phyloP scores from a whole-genome alignment of 371 early-diverging fungal species.

The Chytridium lagenaria region DNA sequence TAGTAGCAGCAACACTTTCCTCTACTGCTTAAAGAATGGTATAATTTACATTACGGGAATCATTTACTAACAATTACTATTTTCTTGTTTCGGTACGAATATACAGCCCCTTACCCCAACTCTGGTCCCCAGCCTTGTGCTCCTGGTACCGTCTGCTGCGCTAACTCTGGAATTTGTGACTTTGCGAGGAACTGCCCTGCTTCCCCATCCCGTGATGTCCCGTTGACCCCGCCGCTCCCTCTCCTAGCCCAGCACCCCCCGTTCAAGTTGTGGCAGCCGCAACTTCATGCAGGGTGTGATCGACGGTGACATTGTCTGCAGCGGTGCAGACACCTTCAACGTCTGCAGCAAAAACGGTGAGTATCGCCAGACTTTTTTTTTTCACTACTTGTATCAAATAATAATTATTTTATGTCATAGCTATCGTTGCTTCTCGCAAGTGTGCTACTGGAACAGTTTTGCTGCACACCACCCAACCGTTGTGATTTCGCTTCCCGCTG shows the following conservation, averaged over 20 bases:
- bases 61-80: not conserved
- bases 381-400: not conserved
- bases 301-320: conserved; percentile 18
- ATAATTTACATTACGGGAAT: not conserved
- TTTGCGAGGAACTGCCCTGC: conserved; percentile 14
- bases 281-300: not conserved
- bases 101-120: conserved; percentile 10
- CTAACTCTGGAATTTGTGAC: conserved; percentile 17
- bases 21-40: conserved; percentile 7
- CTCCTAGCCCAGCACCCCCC: not conserved
- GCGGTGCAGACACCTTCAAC: conserved; percentile 16
- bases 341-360: conserved; percentile 8
- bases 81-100: not conserved
- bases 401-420: not conserved
- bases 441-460: conserved; percentile 36
- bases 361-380: not conserved
- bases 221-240: not conserved
- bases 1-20: conserved; percentile 6
- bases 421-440: not conserved
- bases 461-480: conserved; percentile 36
- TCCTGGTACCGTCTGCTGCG: conserved; percentile 41
- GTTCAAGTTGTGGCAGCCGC: no score
- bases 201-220: not conserved
- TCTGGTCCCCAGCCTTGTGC: conserved; percentile 28
- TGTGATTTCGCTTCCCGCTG: conserved; percentile 31